These are phyloP conservation scores for Fusarium sororula DNA, from an alignment of 2,329 filamentous ascomycete species.

Conservation along the genomic window DNA sequence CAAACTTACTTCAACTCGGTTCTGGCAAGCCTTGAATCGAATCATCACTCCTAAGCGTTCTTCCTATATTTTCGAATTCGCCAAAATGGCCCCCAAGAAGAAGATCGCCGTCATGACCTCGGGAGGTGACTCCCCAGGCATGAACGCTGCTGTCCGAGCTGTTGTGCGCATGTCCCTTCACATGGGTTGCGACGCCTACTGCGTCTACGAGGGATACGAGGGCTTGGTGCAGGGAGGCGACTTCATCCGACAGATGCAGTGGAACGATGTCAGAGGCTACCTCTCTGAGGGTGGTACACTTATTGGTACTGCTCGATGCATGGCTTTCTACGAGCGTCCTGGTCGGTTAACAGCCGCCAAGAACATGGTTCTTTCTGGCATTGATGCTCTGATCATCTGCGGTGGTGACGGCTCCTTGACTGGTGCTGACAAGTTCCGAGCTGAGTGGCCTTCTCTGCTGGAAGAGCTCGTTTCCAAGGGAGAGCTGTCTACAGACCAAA, in stretches of 20 bases:
- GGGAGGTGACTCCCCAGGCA: slow-evolving; percentile 92
- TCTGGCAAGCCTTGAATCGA: slow-evolving; percentile 41
- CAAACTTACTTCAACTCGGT: slow-evolving; percentile 1
- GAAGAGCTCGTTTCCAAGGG: slow-evolving; percentile 82
- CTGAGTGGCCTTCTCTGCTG: slow-evolving; percentile 89
- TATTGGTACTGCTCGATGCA: slow-evolving; percentile 94
- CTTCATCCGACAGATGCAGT: slow-evolving; percentile 86
- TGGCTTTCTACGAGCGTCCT: slow-evolving; percentile 87
- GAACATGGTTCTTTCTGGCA: slow-evolving; percentile 92
- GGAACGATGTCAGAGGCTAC: slow-evolving; percentile 95
- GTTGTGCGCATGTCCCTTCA: slow-evolving; percentile 93
- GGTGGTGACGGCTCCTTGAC: slow-evolving; percentile 97
- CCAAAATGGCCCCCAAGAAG: slow-evolving; percentile 63
- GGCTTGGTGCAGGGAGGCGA: slow-evolving; percentile 89
- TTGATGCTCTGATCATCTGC: slow-evolving; percentile 95
- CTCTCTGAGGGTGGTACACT: slow-evolving; percentile 93
- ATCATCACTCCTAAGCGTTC: slow-evolving; percentile 9
- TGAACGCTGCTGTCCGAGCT: slow-evolving; percentile 91
- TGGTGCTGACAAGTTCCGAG: slow-evolving; percentile 90
- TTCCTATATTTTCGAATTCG: slow-evolving; percentile 20
- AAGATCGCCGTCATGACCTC: slow-evolving; percentile 93
- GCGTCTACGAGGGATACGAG: slow-evolving; percentile 94
- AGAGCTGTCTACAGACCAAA: slow-evolving; percentile 75
- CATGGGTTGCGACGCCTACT: slow-evolving; percentile 81
- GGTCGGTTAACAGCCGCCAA: slow-evolving; percentile 88